Evolutionary conservation across 305 asterid species (phyloP).

Genomic region (Euphrasia arctica): DNA sequence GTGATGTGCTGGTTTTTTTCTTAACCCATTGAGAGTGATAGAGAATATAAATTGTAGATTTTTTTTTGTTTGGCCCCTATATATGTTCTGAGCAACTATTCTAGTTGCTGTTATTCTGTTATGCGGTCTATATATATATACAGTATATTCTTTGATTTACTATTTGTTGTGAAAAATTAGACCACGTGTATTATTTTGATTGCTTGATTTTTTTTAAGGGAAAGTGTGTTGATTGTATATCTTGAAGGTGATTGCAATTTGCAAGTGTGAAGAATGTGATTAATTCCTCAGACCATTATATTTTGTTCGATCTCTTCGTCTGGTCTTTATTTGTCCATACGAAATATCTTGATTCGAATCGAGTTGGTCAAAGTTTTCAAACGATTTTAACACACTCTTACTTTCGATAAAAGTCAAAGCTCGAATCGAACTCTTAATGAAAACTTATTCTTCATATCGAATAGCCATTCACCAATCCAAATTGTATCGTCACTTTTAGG

Average conservation of each 20-base stretch:
- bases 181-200: slow-evolving; percentile 24
- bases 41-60: slow-evolving; percentile 21
- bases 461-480: too few species aligned
- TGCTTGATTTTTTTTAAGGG: slow-evolving; percentile 26
- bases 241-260: slow-evolving; percentile 15
- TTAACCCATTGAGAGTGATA: background rate
- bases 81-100: slow-evolving; percentile 37
- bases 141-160: slow-evolving; percentile 6
- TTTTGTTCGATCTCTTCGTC: slow-evolving; percentile 16
- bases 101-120: slow-evolving; percentile 44
- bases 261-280: slow-evolving; percentile 22
- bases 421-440: background rate
- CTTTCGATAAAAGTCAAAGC: background rate
- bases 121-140: slow-evolving; percentile 22
- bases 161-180: slow-evolving; percentile 33
- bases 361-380: too few species aligned
- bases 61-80: background rate
- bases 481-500: slow-evolving; percentile 37
- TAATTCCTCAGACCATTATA: slow-evolving; percentile 8
- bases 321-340: too few species aligned
- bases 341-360: too few species aligned
- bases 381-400: background rate
- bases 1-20: background rate
- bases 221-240: slow-evolving; percentile 3
- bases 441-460: too few species aligned